phyloP scores from a whole-genome alignment of 2,329 filamentous ascomycete species.

The Aspergillus japonicus region DNA sequence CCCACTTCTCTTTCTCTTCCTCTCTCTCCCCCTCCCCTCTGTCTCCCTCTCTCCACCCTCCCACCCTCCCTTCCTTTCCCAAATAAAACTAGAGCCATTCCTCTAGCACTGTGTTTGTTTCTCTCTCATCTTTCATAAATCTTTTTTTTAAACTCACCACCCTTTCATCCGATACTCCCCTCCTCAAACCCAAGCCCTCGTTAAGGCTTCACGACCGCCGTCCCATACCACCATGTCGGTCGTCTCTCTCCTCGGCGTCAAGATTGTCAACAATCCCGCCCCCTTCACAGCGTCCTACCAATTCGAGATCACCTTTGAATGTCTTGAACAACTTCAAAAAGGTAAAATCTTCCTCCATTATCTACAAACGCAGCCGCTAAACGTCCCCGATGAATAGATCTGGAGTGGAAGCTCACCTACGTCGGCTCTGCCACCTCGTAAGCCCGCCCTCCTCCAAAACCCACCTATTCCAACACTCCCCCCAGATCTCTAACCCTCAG shows the following conservation, averaged over 20 bases:
- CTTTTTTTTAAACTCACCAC: not conserved
- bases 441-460: slow-evolving; percentile 33
- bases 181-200: not conserved
- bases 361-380: slow-evolving; percentile 14
- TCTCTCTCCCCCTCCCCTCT: not conserved
- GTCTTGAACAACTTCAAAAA: slow-evolving; percentile 89
- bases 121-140: not conserved
- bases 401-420: slow-evolving; percentile 99
- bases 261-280: slow-evolving; percentile 95
- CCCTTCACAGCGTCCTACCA: slow-evolving; percentile 89
- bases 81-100: slow-evolving; percentile 5
- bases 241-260: slow-evolving; percentile 91
- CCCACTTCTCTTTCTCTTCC: slow-evolving; percentile 6
- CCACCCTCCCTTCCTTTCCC: not conserved
- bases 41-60: not conserved
- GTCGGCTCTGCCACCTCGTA: slow-evolving; percentile 97
- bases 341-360: slow-evolving; percentile 52
- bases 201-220: slow-evolving; percentile 10
- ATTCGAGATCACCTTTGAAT: slow-evolving; percentile 99
- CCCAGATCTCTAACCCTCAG: slow-evolving; percentile 16
- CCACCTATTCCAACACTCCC: slow-evolving; percentile 12
- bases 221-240: slow-evolving; percentile 72
- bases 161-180: not conserved
- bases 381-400: slow-evolving; percentile 59
- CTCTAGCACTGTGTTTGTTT: not conserved